Evolutionary conservation across 306 rosid genomes (phyloP).

Genomic region (Oxytropis ochrocephala): DNA sequence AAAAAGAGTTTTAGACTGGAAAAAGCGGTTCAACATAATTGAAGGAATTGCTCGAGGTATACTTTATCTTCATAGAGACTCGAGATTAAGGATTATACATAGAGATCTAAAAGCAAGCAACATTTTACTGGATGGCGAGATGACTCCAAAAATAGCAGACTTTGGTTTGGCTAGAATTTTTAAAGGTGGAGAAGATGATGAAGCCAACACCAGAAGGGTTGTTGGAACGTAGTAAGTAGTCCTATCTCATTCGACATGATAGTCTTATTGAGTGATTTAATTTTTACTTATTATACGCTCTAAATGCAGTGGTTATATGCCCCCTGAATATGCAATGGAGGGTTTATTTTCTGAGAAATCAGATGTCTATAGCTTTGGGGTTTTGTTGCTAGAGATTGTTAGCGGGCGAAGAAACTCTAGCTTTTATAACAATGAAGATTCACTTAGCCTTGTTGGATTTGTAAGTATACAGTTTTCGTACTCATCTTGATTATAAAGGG

Average conservation of each 20-base stretch:
- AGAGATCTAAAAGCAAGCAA: neutral
- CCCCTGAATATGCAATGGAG: conserved; percentile 37
- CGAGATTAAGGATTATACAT: no score
- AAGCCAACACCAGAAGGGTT: conserved; percentile 27
- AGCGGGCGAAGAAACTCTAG: conserved; percentile 30
- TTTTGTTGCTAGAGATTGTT: conserved; percentile 27
- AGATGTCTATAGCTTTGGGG: conserved; percentile 34
- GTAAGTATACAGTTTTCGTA: neutral
- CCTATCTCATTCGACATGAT: neutral
- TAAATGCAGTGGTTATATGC: conserved; percentile 31
- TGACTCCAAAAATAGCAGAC: conserved; percentile 29
- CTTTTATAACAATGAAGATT: conserved; percentile 10
- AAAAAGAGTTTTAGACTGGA: neutral
- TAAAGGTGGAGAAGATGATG: conserved; percentile 12
- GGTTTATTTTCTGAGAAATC: conserved; percentile 31
- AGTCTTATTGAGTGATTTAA: neutral
- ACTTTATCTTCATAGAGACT: no score
- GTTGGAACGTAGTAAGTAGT: conserved; percentile 30
- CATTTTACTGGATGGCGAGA: conserved; percentile 15
- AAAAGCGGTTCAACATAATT: no score
- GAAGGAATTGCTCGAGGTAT: no score
- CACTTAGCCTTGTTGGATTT: conserved; percentile 25
- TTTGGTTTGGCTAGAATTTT: conserved; percentile 34
- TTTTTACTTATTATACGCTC: neutral
- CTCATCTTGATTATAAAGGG: neutral